phyloP scores from a whole-genome alignment of 176 grass and related monocot genomes.

The Typha latifolia region DNA sequence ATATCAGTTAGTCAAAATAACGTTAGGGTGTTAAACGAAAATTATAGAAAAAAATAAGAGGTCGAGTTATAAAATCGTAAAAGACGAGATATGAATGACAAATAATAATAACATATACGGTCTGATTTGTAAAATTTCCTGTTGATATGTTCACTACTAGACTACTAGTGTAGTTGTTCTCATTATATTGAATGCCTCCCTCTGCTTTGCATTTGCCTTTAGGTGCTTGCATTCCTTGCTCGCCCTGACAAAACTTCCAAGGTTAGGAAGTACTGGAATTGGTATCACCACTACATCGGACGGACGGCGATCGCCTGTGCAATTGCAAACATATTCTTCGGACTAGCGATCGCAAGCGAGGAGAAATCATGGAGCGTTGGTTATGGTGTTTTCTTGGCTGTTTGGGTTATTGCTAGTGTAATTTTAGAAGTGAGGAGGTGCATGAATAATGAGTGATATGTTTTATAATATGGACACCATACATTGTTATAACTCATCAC shows the following conservation, averaged over 20 bases:
- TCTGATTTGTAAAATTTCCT: too few relatives aligned
- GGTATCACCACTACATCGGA: constrained; percentile 83
- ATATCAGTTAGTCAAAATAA: too few relatives aligned
- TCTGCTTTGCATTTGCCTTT: not conserved
- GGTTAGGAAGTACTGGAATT: constrained; percentile 85
- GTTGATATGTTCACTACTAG: too few relatives aligned
- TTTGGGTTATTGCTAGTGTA: constrained; percentile 45
- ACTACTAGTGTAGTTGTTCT: not conserved
- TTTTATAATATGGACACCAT: not conserved
- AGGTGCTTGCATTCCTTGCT: constrained; percentile 70
- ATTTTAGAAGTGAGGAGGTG: constrained; percentile 51
- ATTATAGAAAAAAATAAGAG: too few relatives aligned
- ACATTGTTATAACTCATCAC: too few relatives aligned
- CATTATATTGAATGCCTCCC: not conserved
- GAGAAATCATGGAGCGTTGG: constrained; percentile 44
- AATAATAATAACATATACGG: too few relatives aligned
- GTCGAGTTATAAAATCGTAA: too few relatives aligned
- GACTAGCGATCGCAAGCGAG: constrained; percentile 52
- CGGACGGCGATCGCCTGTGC: constrained; percentile 38
- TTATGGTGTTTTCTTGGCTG: constrained; percentile 64
- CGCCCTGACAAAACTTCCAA: constrained; percentile 71
- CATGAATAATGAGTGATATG: constrained; percentile 11
- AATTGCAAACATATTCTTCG: constrained; percentile 74
- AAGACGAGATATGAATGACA: too few relatives aligned
- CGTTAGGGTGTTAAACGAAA: too few relatives aligned